Evolutionary conservation across 2,329 filamentous ascomycete species (phyloP).

Genomic region (Diplodia mutila): DNA sequence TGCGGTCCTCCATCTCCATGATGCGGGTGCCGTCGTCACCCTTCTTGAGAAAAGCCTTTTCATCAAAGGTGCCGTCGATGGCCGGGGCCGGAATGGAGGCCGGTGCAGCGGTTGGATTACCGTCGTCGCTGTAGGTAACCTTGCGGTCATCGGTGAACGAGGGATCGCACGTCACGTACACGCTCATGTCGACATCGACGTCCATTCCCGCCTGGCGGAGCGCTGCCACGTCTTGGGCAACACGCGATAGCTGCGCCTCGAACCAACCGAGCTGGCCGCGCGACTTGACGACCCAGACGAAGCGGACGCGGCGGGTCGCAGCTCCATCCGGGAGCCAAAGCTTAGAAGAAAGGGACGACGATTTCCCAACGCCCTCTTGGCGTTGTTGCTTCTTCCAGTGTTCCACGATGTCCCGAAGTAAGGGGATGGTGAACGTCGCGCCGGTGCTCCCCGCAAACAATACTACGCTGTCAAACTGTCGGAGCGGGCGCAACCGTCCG

Average conservation of each 20-base stretch:
- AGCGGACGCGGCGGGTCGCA: slow-evolving; percentile 56
- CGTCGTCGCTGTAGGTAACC: slow-evolving; percentile 31
- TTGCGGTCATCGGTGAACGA: slow-evolving; percentile 49
- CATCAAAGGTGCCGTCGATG: not conserved
- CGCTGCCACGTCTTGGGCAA: slow-evolving; percentile 48
- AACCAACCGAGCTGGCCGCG: slow-evolving; percentile 59
- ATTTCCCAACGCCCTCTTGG: not conserved
- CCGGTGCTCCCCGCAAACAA: slow-evolving; percentile 65
- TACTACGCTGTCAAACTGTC: slow-evolving; percentile 64
- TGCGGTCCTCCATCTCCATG: slow-evolving; percentile 30
- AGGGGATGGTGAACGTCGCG: slow-evolving; percentile 60
- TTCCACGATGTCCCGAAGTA: slow-evolving; percentile 60
- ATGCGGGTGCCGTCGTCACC: slow-evolving; percentile 35
- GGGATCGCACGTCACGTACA: slow-evolving; percentile 61
- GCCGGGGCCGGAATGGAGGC: not conserved
- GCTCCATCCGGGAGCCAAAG: slow-evolving; percentile 31
- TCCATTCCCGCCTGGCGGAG: slow-evolving; percentile 43
- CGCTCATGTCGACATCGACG: slow-evolving; percentile 54
- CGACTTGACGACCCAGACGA: slow-evolving; percentile 64
- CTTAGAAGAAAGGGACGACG: not conserved
- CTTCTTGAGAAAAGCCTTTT: slow-evolving; percentile 27
- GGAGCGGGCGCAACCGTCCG: slow-evolving; percentile 54
- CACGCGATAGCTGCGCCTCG: slow-evolving; percentile 51
- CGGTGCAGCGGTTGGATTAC: not conserved
- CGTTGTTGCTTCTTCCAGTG: slow-evolving; percentile 43